Percentiles rank a stretch among this genome's conserved stretches.
phyloP scores from a whole-genome alignment of 345 rosid genomes.

The Anastatica hierochuntica region DNA sequence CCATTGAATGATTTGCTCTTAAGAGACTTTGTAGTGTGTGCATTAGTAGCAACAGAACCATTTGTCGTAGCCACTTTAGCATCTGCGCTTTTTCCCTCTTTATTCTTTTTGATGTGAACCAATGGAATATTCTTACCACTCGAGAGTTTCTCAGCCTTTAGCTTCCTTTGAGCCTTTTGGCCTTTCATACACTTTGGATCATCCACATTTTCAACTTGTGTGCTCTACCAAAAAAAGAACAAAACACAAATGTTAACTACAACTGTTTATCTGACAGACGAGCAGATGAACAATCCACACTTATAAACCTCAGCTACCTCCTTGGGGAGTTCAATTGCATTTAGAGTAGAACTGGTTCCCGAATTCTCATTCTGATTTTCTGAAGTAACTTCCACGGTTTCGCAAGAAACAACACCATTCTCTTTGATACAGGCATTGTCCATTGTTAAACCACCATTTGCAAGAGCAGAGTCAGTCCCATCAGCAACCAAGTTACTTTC shows the following conservation, averaged over 20 bases:
- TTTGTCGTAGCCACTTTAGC: conserved; percentile 32
- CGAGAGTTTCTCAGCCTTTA: conserved; percentile 40
- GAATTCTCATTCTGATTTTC: conserved; percentile 25
- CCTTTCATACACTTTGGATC: conserved; percentile 28
- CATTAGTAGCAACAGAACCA: conserved; percentile 39
- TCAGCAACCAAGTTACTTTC: conserved; percentile 25
- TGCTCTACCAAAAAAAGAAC: conserved; percentile 28
- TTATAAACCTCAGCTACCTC: conserved; percentile 37
- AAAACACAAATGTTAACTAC: not conserved
- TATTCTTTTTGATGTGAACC: conserved; percentile 36
- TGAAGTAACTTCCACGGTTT: conserved; percentile 15
- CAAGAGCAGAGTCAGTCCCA: conserved; percentile 38
- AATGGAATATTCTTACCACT: conserved; percentile 33
- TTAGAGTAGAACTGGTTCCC: conserved; percentile 24
- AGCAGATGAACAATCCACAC: conserved; percentile 1
- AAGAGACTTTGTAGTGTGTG: conserved; percentile 34
- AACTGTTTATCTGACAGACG: not conserved
- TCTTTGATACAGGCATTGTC: conserved; percentile 27
- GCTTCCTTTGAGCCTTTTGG: conserved; percentile 38
- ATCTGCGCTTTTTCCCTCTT: conserved; percentile 32
- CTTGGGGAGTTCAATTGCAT: conserved; percentile 25
- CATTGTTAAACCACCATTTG: conserved; percentile 40
- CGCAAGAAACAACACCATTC: conserved; percentile 24
- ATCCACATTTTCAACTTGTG: conserved; percentile 29
- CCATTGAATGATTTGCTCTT: conserved; percentile 46